Evolutionary conservation across 805 yeast species (phyloP), one percentile per base, ranked within the genome.

Genomic region (Cyberlindnera sargentensis): DNA sequence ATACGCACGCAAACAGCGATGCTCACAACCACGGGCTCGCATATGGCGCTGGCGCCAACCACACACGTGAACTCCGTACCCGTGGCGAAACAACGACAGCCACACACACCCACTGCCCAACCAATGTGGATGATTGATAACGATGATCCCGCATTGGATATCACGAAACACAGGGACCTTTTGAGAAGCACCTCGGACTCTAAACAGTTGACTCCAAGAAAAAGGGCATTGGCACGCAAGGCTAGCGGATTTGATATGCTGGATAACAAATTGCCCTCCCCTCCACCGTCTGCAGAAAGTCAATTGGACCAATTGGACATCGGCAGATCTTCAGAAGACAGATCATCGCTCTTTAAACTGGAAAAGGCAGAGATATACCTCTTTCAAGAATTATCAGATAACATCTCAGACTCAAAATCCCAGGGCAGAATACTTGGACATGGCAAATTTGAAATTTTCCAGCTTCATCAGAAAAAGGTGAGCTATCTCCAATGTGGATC

Each of bases 401-500:
- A 32, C 10, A 32, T 39, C 10, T 24, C 47, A 1, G 55, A 50
- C 4, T 38, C 37, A 8, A 44, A 46, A 6, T 31, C 46, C 20
- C 55, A 54, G 1, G 83, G 82, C 0, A 61, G 75, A 35, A 56
- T 78, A n/a, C 54, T 82, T 28, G 79, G 83, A 1, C 78, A 76
- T 46, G 89, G 89, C 2, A 65, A 61, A 36, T 69, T 82, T 41
- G 78, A 78, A 51, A 65, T 82, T 2, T 82, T 77, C 50, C 80
- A 77, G 56, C 63, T 81, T 27, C 78, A 75, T 50, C 73, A 72
- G 46, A 75, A 78, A 20, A 71, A 67, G 45, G 80, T 79, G 7
- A 73, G 81, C 1, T 82, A 80, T 56, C 56, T 82, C 34, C 74
- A 78, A 9, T 82, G 88, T 62, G 89, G 62, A 8, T 68, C 78